These are phyloP conservation scores for Mrakia blollopis DNA, from an alignment of 768 basidiomycete genomes.

Conservation along the genomic window DNA sequence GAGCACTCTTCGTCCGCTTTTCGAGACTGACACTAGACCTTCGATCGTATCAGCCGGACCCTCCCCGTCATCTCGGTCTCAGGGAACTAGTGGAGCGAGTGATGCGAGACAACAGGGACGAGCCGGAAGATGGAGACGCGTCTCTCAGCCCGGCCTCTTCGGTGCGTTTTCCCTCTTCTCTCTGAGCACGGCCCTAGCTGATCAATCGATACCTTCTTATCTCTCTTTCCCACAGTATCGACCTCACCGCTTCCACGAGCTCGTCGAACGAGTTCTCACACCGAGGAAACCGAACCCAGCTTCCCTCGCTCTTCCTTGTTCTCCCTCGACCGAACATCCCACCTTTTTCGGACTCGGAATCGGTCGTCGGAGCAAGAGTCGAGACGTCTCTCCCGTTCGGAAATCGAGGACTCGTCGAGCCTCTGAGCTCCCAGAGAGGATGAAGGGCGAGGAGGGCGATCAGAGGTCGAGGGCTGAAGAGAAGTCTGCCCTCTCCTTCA, in stretches of 20 bases:
- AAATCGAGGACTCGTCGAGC: not conserved
- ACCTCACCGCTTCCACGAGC: not conserved
- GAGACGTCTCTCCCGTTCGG: not conserved
- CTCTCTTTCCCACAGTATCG: too few relatives aligned
- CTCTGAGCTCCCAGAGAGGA: not conserved
- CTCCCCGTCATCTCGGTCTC: not conserved
- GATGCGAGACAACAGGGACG: not conserved
- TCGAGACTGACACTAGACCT: not conserved
- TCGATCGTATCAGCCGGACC: not conserved
- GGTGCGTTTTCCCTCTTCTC: not conserved
- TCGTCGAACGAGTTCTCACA: slow-evolving; percentile 4
- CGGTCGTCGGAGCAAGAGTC: not conserved
- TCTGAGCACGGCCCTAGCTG: not conserved
- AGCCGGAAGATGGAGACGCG: not conserved
- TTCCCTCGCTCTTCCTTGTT: not conserved
- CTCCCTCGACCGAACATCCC: not conserved
- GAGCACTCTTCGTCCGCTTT: too few relatives aligned
- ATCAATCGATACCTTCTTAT: not conserved
- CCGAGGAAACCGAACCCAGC: not conserved
- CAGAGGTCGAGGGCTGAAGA: not conserved
- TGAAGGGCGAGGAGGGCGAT: not conserved
- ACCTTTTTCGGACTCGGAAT: not conserved
- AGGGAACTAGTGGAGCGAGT: not conserved
- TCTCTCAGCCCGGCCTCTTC: not conserved
- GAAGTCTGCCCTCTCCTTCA: not conserved